Conservation (phyloP, 371 early-diverging fungal species). For the Mortierella sp. region DNA sequence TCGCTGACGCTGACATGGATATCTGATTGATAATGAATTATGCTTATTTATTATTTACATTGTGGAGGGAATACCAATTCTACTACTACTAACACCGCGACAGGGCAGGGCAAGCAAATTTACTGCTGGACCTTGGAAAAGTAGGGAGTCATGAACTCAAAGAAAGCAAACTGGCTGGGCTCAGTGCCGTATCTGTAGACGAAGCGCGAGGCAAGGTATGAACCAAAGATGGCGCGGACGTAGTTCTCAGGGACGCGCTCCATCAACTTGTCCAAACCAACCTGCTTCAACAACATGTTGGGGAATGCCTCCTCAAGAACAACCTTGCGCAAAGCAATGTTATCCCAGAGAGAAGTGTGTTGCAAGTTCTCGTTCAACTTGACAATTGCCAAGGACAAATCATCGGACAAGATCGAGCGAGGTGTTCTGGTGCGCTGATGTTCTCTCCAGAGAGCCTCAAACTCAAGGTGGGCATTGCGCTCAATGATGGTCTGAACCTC, state of each 20-base stretch:
- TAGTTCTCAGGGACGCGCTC: slow-evolving; percentile 94
- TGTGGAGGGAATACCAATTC: not conserved
- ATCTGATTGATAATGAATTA: not conserved
- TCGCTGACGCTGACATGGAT: too few relatives aligned
- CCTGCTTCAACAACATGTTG: slow-evolving; percentile 86
- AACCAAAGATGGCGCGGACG: slow-evolving; percentile 97
- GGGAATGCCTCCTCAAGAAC: slow-evolving; percentile 95
- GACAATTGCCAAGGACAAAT: slow-evolving; percentile 93
- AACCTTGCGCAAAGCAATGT: slow-evolving; percentile 82
- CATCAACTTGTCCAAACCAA: slow-evolving; percentile 90
- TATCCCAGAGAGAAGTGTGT: slow-evolving; percentile 94
- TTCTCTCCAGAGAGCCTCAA: slow-evolving; percentile 96
- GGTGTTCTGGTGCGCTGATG: slow-evolving; percentile 80
- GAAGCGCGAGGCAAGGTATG: slow-evolving; percentile 94
- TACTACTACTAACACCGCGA: not conserved
- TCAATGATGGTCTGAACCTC: slow-evolving; percentile 95
- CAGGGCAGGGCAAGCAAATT: not conserved
- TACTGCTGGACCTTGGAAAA: slow-evolving; percentile 70
- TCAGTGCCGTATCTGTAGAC: slow-evolving; percentile 96
- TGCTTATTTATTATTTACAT: slow-evolving; percentile 1
- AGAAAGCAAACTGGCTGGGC: slow-evolving; percentile 98
- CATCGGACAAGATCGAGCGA: slow-evolving; percentile 91
- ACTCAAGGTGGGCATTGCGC: slow-evolving; percentile 94
- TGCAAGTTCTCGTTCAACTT: slow-evolving; percentile 94
- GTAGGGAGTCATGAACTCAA: slow-evolving; percentile 91